Evolutionary conservation across 306 rosid species (phyloP), one percentile per base, ranked within the genome.

Genomic region (Adenanthera pavonina): DNA sequence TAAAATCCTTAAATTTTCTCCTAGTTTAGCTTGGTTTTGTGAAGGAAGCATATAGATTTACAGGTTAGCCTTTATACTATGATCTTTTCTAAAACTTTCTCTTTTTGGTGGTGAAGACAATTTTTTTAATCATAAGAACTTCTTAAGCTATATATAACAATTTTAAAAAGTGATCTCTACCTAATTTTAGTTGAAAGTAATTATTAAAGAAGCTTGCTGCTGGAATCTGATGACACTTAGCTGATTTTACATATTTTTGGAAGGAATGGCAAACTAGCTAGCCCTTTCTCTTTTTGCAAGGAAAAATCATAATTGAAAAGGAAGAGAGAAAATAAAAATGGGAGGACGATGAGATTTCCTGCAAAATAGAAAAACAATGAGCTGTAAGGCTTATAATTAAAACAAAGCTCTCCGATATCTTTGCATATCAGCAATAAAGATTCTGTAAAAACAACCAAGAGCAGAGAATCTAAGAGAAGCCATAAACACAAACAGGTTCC

Each of bases 161-260:
- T 54, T 54, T 54, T 30, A 14, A 62, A 52, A 64, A 61, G 20
- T 65, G 12, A 72, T 51, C 51, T 72, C 36, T 62, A 49, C 46
- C 38, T 10, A 8, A 38, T 14, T 62, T 61, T 49, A 16, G 53
- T 13, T 44, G 20, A 44, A 20, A 64, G 48, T 69, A 19, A 20
- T 34, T 48, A 47, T 71, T 71, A 35, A 14, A 49, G 20, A 48
- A 49, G 12, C 60, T 48, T 25, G 30, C 30, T 25, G 30, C 30
- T 25, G 25, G 75, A 25, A 47, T 71, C 57, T 16, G 15, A 72
- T 16, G 15, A 72, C 46, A 35, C 48, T 52, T 49, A 19, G 15
- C 48, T 52, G 7, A 20, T 35, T 35, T 33, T 0, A 15, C 8
- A 30, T n/a, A 41, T 68, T 17, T 57, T 61, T 20, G 30, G 64